Conservation (phyloP, 768 basidiomycete species). For the Podaxis sp. region DNA sequence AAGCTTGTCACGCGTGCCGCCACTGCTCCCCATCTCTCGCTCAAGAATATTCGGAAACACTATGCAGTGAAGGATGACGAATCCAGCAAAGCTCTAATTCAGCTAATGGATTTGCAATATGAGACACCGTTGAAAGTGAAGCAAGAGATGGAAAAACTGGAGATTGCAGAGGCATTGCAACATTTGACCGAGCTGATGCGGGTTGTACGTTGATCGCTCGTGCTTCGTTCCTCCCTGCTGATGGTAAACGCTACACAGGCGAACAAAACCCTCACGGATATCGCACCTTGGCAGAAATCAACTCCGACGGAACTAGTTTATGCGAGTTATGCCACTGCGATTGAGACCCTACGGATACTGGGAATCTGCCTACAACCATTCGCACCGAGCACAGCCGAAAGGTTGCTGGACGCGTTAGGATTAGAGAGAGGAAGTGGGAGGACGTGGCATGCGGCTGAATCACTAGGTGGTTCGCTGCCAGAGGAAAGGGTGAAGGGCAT, state of each 20-base stretch:
- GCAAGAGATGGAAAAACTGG: slow-evolving; percentile 39
- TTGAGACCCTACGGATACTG: slow-evolving; percentile 67
- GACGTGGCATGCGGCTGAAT: slow-evolving; percentile 18
- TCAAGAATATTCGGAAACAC: slow-evolving; percentile 16
- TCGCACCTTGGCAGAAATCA: slow-evolving; percentile 64
- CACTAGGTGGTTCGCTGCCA: slow-evolving; percentile 4
- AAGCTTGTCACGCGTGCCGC: slow-evolving; percentile 38
- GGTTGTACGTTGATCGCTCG: slow-evolving; percentile 33
- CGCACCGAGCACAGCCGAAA: slow-evolving; percentile 58
- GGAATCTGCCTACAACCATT: slow-evolving; percentile 77
- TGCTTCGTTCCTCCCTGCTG: background rate
- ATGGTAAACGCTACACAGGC: slow-evolving; percentile 48
- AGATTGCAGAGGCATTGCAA: slow-evolving; percentile 53
- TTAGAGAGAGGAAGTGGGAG: slow-evolving; percentile 36
- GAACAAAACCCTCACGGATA: slow-evolving; percentile 60
- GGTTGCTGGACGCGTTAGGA: slow-evolving; percentile 58
- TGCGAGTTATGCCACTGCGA: slow-evolving; percentile 49
- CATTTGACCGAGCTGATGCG: slow-evolving; percentile 51
- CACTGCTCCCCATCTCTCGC: background rate
- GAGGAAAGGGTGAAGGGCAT: background rate
- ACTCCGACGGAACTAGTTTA: slow-evolving; percentile 31
- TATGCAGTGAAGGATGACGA: slow-evolving; percentile 6
- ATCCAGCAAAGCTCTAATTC: slow-evolving; percentile 25
- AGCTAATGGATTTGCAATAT: slow-evolving; percentile 18
- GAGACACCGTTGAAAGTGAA: slow-evolving; percentile 32